Base-by-base conservation (phyloP, 345 rosid species). In the Sisymbrium altissimum region DNA sequence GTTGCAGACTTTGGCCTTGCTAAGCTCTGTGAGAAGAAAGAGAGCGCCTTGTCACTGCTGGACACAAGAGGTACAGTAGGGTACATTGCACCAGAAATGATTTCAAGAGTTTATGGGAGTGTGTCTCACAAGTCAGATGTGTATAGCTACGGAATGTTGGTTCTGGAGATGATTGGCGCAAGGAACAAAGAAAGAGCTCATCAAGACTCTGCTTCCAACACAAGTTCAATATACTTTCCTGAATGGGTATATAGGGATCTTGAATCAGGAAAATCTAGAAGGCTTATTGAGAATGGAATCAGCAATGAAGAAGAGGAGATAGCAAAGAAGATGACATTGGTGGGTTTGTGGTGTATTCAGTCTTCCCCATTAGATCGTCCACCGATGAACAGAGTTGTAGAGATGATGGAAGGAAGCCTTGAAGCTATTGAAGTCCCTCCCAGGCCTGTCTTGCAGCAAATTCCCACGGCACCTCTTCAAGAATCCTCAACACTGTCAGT, bases 1-100 rank as follows among this genome's bases (percentile, higher is more conserved):
- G 81, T 84, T 11, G 74, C 84, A 0, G 90, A 86, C 49, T 86
- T 86, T 3, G 86, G 90, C 1, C 90, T 86, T 3, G 83, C 90
- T 3, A 83, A 84, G 52, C 72, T 78, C 10, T 81, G 85, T 29
- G 57, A 73, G 41, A 77, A 41, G 23, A 72, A 66, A 32, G 84
- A 76, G 11, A 83, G 84, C 25, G 25, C 63, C 1, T 30, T 83
- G 5, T 78, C 88, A 0, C 23, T 78, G 45, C 49, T 72, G 1
- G 76, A 67, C 1, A 59, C 76, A 1, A 77, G 89, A 72, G 87
- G 89, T 15, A 82, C 87, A 0, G 7, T 48, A 3, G 86, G 86
- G 1, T 84, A 30, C 33, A 30, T 30, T 30, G 6, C 33, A 30
- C 33, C 33, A 30, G 33, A 30, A 30, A 30, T 30, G 33, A 30